Evolutionary conservation across 202 grass and related monocot genomes (phyloP), one percentile per base, ranked within the genome.

Genomic region (Saccharum hybrid): DNA sequence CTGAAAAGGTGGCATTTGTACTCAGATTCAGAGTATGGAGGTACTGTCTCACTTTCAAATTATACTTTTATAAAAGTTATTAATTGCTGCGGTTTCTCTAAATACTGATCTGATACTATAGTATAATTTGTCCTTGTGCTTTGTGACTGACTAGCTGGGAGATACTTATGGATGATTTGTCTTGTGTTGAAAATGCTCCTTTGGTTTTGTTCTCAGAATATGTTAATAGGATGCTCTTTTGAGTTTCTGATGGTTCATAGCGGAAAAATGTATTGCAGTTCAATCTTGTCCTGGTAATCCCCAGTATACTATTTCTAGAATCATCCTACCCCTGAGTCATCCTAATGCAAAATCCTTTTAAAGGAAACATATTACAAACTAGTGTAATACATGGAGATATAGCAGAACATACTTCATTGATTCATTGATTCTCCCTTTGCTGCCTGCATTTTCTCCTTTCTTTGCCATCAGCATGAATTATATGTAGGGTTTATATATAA

Each of bases 1-100:
- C 80, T 98, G 62, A 95, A 96, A 65, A 91, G 73, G 28, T 98
- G 96, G 93, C 96, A 98, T 65, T 75, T 98, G 54, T 94, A 98
- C 83, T 89, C 96, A 3, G 96, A 96, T 81, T 94, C 96, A 38
- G 88, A 94, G 51, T 92, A 90, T 71, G 96, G 96, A 90, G 96
- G 96, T 98, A 87, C 45, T 75, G 23, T n/a, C 37, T 34, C 37
- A 78, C 56, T 33, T 69, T 34, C 14, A 21, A 43, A 43, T 40
- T 60, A 28, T 78, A n/a, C 30, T 65, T 82, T 2, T 52, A 67
- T 22, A 78, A 19, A 60, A 54, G 1, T 54, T 82, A 46, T 67
- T 5, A 15, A 6, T 21, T 74, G 21, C 5, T 63, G 19, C 7
- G 0, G 18, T 74, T 82, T 63, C 63, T 16, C 37, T 85, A 19